A percentile compares a stretch with the other conserved stretches of the same genome.
phyloP scores from a whole-genome alignment of 2,329 filamentous ascomycete species.

The Fonsecaea pedrosoi region DNA sequence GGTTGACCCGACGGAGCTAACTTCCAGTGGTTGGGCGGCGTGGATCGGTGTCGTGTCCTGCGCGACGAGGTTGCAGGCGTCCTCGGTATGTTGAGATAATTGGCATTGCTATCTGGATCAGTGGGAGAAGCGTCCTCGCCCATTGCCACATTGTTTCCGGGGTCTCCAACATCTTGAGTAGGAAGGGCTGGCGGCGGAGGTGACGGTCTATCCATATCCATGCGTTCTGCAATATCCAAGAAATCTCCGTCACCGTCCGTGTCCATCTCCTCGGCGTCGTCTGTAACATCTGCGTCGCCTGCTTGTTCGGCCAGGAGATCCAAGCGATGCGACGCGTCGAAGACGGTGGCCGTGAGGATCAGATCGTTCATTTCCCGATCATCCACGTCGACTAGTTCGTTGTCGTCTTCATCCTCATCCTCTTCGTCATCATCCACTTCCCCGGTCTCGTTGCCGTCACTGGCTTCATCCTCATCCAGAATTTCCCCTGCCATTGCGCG shows the following conservation, averaged over 20 bases:
- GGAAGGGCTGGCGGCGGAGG: conserved; percentile 68
- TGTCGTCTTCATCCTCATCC: conserved; percentile 46
- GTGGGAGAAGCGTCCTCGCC: conserved; percentile 27
- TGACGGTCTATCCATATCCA: conserved; percentile 75
- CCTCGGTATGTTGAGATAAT: conserved; percentile 75
- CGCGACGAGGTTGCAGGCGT: conserved; percentile 68
- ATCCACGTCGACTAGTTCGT: conserved; percentile 38
- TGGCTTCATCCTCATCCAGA: conserved; percentile 45
- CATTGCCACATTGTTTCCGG: conserved; percentile 24
- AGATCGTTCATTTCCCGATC: conserved; percentile 36
- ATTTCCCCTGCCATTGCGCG: conserved; percentile 51
- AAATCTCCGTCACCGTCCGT: conserved; percentile 66
- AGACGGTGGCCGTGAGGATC: conserved; percentile 28
- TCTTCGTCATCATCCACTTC: conserved; percentile 55
- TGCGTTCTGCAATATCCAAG: conserved; percentile 77
- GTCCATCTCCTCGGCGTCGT: conserved; percentile 53
- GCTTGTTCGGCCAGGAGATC: conserved; percentile 29
- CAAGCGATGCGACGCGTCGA: conserved; percentile 30
- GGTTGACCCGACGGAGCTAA: conserved; percentile 42
- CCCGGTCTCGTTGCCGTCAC: conserved; percentile 52
- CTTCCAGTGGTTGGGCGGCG: conserved; percentile 39
- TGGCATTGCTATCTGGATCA: conserved; percentile 39
- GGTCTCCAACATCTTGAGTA: conserved; percentile 19
- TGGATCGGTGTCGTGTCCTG: conserved; percentile 47
- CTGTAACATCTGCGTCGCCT: conserved; percentile 43